These are phyloP conservation scores for Erysimum cheiranthoides DNA, from an alignment of 345 rosid genomes.

Conservation along the genomic window DNA sequence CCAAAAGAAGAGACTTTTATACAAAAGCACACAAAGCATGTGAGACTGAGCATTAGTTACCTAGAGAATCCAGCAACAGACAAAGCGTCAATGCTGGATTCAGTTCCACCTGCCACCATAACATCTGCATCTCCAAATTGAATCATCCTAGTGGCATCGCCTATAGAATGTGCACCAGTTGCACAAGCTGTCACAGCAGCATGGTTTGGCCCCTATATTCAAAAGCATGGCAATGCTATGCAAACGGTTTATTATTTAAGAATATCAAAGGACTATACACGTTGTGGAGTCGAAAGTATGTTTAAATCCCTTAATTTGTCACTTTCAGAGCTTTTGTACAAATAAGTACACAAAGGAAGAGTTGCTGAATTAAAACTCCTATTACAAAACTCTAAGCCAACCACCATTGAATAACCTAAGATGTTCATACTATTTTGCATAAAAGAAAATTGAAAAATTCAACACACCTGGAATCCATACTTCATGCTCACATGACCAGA, in stretches of 20 bases:
- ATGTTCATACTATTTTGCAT: background rate
- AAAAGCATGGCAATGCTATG: slow-evolving; percentile 37
- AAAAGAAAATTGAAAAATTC: background rate
- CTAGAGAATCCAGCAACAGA: slow-evolving; percentile 96
- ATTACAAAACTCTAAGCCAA: background rate
- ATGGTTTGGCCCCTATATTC: slow-evolving; percentile 95
- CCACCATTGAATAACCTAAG: background rate
- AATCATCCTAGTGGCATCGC: slow-evolving; percentile 97
- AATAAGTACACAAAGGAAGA: background rate
- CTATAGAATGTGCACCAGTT: slow-evolving; percentile 95
- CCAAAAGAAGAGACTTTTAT: background rate
- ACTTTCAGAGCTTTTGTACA: background rate
- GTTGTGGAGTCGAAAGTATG: background rate
- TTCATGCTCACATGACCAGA: slow-evolving; percentile 97
- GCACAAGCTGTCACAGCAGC: slow-evolving; percentile 99
- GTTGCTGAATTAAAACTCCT: background rate
- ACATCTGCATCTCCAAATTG: slow-evolving; percentile 95
- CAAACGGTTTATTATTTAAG: slow-evolving; percentile 22
- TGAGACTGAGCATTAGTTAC: slow-evolving; percentile 46
- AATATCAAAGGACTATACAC: background rate
- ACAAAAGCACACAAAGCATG: background rate
- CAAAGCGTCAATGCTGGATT: slow-evolving; percentile 95
- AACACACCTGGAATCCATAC: slow-evolving; percentile 89
- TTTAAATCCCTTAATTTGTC: background rate
- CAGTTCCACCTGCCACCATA: slow-evolving; percentile 97